These are phyloP conservation scores for Xylaria nigripes DNA, from an alignment of 495 filamentous ascomycete species.

Conservation along the genomic window DNA sequence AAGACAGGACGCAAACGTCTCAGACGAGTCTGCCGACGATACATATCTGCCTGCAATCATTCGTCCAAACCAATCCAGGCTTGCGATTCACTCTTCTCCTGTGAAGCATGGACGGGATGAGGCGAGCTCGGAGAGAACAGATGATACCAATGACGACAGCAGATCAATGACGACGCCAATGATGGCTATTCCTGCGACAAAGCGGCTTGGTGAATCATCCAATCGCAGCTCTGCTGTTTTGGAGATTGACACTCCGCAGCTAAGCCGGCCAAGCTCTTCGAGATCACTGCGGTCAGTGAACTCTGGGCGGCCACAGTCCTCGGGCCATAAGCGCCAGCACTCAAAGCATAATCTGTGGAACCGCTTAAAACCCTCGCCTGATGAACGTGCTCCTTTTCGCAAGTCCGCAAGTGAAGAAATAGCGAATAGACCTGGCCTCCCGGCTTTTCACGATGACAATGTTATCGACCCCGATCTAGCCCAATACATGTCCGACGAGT, in stretches of 20 bases:
- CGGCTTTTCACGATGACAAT: constrained; percentile 93
- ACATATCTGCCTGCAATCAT: constrained; percentile 44
- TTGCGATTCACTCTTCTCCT: constrained; percentile 17
- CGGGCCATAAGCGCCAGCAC: constrained; percentile 73
- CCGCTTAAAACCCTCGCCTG: constrained; percentile 43
- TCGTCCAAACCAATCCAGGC: constrained; percentile 41
- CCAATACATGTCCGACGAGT: constrained; percentile 90
- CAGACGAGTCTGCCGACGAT: constrained; percentile 76
- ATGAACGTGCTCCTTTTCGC: constrained; percentile 84
- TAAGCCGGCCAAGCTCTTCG: constrained; percentile 78
- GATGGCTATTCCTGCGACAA: constrained; percentile 85
- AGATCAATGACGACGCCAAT: constrained; percentile 47
- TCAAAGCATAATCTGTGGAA: constrained; percentile 75
- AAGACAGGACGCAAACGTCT: constrained; percentile 65
- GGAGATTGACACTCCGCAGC: constrained; percentile 70
- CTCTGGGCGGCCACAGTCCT: constrained; percentile 58
- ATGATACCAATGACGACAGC: constrained; percentile 31
- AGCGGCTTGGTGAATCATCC: constrained; percentile 69
- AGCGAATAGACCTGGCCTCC: constrained; percentile 54
- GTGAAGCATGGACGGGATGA: constrained; percentile 28
- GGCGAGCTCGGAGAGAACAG: constrained; percentile 33
- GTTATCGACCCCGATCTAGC: constrained; percentile 97
- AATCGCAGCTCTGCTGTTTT: constrained; percentile 82
- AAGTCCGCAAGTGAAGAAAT: constrained; percentile 59
- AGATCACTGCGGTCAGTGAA: constrained; percentile 80